A percentile compares a stretch with the other conserved stretches of the same genome.
Conservation (phyloP, 768 basidiomycete genomes). For the Roridomyces roridus region DNA sequence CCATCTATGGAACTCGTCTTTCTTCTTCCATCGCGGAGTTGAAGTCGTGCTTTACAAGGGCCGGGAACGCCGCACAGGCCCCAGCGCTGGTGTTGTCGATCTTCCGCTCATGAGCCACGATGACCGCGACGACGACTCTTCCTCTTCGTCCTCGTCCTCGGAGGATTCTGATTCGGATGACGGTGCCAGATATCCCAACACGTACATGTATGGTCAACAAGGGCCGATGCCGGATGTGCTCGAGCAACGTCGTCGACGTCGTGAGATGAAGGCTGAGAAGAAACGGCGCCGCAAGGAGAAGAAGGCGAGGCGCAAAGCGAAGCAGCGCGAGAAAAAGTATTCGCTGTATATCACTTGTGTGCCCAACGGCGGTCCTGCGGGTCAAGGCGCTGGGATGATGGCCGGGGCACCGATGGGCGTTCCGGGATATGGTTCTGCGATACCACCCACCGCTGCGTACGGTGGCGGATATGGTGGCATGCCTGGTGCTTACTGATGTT, state of each 20-base stretch:
- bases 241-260: slow-evolving; percentile 58
- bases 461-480: slow-evolving; percentile 12
- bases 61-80: slow-evolving; percentile 77
- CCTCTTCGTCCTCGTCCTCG: slow-evolving; percentile 46
- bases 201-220: slow-evolving; percentile 49
- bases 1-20: slow-evolving; percentile 80
- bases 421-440: too few species aligned
- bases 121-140: slow-evolving; percentile 46
- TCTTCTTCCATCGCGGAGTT: slow-evolving; percentile 77
- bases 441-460: too few species aligned
- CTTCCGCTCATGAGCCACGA: slow-evolving; percentile 55
- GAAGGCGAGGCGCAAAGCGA: slow-evolving; percentile 63
- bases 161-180: slow-evolving; percentile 50
- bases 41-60: slow-evolving; percentile 85
- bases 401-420: neutral
- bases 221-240: slow-evolving; percentile 44
- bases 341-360: slow-evolving; percentile 66
- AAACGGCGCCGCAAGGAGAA: slow-evolving; percentile 68
- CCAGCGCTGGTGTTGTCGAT: slow-evolving; percentile 59
- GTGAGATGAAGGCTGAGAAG: slow-evolving; percentile 64
- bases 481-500: slow-evolving; percentile 15
- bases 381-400: slow-evolving; percentile 16
- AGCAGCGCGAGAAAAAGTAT: slow-evolving; percentile 67
- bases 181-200: slow-evolving; percentile 38
- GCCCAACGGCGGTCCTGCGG: slow-evolving; percentile 30